These are phyloP conservation scores for Erigeron philadelphicus DNA, from an alignment of 140 eudicot genomes.

Conservation along the genomic window DNA sequence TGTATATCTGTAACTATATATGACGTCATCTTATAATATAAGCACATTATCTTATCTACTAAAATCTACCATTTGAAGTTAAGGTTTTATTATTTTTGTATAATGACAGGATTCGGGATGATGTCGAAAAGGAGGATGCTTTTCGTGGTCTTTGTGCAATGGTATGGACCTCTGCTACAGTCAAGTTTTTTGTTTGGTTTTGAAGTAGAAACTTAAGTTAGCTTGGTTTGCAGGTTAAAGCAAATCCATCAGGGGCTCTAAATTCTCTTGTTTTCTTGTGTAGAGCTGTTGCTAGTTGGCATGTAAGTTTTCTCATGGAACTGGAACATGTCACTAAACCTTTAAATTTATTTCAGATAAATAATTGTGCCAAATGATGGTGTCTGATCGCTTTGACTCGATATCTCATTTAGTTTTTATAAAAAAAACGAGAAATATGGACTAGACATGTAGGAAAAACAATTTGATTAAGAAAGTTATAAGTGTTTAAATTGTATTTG, in stretches of 20 bases:
- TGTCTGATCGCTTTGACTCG: too few relatives aligned
- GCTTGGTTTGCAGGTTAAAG: constrained; percentile 60
- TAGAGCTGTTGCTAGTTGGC: constrained; percentile 95
- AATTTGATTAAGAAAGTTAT: neutral
- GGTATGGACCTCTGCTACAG: constrained; percentile 35
- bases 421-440: too few relatives aligned
- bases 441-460: neutral
- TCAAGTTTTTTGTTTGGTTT: neutral
- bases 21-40: too few relatives aligned
- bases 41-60: neutral
- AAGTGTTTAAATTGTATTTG: neutral
- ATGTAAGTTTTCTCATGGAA: constrained; percentile 42
- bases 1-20: constrained; percentile 14
- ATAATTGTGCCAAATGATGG: too few relatives aligned
- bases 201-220: constrained; percentile 16
- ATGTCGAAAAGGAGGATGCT: constrained; percentile 93
- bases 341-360: too few relatives aligned
- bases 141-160: constrained; percentile 88
- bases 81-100: neutral
- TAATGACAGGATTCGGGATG: constrained; percentile 87
- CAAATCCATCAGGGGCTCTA: constrained; percentile 85
- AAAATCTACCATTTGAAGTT: neutral
- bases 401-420: too few relatives aligned
- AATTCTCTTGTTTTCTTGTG: constrained; percentile 71
- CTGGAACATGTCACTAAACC: too few relatives aligned